Percentiles rank a stretch among this genome's conserved stretches.
Conservation (phyloP, 1,139 yeast species). For the Hanseniaspora uvarum region DNA sequence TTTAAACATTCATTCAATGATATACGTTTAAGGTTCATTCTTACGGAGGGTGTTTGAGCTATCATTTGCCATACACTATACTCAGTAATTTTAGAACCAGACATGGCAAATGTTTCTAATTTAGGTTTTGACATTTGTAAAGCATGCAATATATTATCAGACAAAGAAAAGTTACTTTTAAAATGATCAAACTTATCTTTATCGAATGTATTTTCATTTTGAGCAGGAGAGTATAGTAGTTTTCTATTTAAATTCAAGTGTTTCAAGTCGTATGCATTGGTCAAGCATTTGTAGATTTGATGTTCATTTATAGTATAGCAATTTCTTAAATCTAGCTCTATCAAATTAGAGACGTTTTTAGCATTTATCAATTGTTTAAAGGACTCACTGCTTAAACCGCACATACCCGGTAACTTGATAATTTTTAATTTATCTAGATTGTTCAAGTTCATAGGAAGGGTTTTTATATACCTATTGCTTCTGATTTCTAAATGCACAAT, state of each 20-base stretch:
- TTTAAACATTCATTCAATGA: constrained; percentile 67
- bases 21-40: constrained; percentile 43
- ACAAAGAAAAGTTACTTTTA: constrained; percentile 39
- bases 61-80: constrained; percentile 60
- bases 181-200: constrained; percentile 1
- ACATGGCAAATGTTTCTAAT: constrained; percentile 68
- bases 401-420: constrained; percentile 57
- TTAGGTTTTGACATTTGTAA: constrained; percentile 25
- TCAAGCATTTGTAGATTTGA: constrained; percentile 58
- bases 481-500: constrained; percentile 16
- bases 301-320: constrained; percentile 70
- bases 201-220: not conserved
- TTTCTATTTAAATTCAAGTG: constrained; percentile 74
- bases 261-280: constrained; percentile 45
- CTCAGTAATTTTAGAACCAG: constrained; percentile 78
- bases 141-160: constrained; percentile 37
- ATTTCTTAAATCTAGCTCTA: constrained; percentile 67
- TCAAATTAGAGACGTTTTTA: constrained; percentile 48
- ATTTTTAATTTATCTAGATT: not conserved
- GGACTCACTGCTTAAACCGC: constrained; percentile 50
- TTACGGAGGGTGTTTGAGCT: constrained; percentile 29
- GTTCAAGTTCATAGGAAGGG: not conserved
- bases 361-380: constrained; percentile 40
- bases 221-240: constrained; percentile 23
- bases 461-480: constrained; percentile 10